Base-by-base conservation (phyloP, 1,139 yeast species). In the Blastobotrys serpentis region DNA sequence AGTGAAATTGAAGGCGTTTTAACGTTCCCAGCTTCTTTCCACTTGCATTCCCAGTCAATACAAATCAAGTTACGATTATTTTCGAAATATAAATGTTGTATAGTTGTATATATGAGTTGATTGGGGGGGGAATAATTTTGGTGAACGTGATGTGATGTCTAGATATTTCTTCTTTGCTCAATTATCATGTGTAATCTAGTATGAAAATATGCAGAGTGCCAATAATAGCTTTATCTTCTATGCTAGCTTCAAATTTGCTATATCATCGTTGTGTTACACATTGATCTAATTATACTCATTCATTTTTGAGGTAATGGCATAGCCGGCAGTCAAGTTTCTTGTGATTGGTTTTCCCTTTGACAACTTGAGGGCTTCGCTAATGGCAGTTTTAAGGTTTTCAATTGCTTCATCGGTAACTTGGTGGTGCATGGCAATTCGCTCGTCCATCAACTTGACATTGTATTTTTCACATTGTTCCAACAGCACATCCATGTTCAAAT, bases 371-470 rank as follows among this genome's bases (percentile, higher is more conserved):
- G 49, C 43, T 34, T 46, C 43, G 4, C 39, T 21, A 17, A 46
- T 33, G 2, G 49, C 44, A 2, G 18, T 13, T 63, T 84, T 84
- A 47, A 85, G 73, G 36, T 70, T 74, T 49, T 83, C 87, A 42
- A 87, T 74, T 43, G 87, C 77, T 48, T 81, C 81, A 22, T 74
- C 75, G 32, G 81, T 72, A 50, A 78, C 76, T 68, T 88, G 96
- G 68, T 82, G 86, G 65, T 87, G 96, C 75, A 88, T 83, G 1
- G 95, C 89, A 47, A 89, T 69, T 60, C 95, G 75, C 11, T 67
- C 66, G 52, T 92, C 92, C 78, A 78, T 77, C 40, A 85, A 68
- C 58, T 77, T 82, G 52, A 89, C 75, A 41, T 81, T 78, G 57
- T 82, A 71, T 59, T 83, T 78, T 49, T 70, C 66, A 56, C 82